These are phyloP conservation scores for Priceomyces carsonii DNA, from an alignment of 805 yeast genomes.

Conservation along the genomic window DNA sequence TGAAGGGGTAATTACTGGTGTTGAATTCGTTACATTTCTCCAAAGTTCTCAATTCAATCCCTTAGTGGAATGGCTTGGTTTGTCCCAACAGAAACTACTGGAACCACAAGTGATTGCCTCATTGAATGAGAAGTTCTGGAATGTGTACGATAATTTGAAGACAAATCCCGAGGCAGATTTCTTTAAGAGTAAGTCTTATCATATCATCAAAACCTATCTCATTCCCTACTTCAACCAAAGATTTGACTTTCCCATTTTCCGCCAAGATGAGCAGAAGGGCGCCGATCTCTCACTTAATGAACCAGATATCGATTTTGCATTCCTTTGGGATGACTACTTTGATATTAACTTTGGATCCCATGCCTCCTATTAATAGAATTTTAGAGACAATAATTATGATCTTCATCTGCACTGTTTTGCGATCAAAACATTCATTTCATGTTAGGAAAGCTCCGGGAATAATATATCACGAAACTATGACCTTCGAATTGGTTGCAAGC, in stretches of 20 bases:
- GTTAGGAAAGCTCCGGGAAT: too few relatives aligned
- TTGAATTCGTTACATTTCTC: neutral
- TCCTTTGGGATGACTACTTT: constrained; percentile 3
- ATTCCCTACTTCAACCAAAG: constrained; percentile 1
- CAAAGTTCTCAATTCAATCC: neutral
- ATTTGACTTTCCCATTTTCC: constrained; percentile 1
- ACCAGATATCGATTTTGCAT: constrained; percentile 1
- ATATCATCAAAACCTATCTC: constrained; percentile 1
- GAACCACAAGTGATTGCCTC: neutral
- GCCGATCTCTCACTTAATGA: neutral
- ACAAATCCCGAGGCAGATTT: neutral
- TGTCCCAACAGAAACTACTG: neutral
- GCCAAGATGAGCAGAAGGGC: neutral
- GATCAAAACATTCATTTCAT: too few relatives aligned
- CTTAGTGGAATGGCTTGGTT: constrained; percentile 1
- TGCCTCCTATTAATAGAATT: neutral
- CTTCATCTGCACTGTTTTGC: too few relatives aligned
- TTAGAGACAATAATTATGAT: too few relatives aligned
- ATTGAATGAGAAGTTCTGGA: neutral
- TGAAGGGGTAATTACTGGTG: neutral
- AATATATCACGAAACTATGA: too few relatives aligned
- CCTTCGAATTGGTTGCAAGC: too few relatives aligned
- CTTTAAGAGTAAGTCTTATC: neutral
- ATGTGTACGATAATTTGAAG: neutral
- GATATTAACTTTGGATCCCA: neutral